Conservation (phyloP, 768 basidiomycete genomes). For the Lactarius psammicola region DNA sequence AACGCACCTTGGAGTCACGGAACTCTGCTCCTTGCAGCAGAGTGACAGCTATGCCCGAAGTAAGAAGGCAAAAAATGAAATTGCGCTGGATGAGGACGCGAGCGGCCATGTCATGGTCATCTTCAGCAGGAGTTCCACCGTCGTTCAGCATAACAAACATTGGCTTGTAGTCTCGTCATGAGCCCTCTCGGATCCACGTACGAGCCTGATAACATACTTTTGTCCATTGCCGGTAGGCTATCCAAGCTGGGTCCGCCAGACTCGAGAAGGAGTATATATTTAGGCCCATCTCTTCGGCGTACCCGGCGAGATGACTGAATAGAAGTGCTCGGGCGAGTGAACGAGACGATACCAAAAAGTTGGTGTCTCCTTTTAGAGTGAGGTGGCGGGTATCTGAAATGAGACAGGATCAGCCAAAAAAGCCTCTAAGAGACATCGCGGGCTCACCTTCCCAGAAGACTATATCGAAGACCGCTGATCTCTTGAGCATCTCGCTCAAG, state of each 20-base stretch:
- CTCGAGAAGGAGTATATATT: conserved; percentile 47
- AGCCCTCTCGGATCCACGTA: background rate
- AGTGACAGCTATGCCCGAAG: conserved; percentile 50
- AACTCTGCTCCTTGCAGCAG: conserved; percentile 56
- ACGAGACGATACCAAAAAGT: conserved; percentile 46
- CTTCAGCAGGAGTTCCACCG: conserved; percentile 39
- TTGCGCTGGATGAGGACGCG: conserved; percentile 47
- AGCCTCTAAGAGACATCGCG: background rate
- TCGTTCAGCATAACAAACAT: conserved; percentile 66
- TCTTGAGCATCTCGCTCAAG: conserved; percentile 47
- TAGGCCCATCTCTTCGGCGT: conserved; percentile 37
- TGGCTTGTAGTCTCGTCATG: conserved; percentile 43
- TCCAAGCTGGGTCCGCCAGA: conserved; percentile 50
- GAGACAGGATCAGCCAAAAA: background rate
- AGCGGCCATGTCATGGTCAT: conserved; percentile 26
- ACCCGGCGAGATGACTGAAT: conserved; percentile 44
- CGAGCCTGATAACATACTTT: conserved; percentile 27
- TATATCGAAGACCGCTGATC: conserved; percentile 58
- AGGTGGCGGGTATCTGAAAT: conserved; percentile 46
- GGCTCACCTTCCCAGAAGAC: conserved; percentile 59
- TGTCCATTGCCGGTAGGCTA: conserved; percentile 45
- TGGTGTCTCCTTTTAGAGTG: conserved; percentile 41
- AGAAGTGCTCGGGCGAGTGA: conserved; percentile 52
- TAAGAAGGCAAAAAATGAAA: conserved; percentile 50
- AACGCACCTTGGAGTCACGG: conserved; percentile 58